Percentiles rank a stretch among this genome's conserved stretches.
phyloP scores from a whole-genome alignment of 805 yeast genomes.

The Citeromyces nyonsensis region DNA sequence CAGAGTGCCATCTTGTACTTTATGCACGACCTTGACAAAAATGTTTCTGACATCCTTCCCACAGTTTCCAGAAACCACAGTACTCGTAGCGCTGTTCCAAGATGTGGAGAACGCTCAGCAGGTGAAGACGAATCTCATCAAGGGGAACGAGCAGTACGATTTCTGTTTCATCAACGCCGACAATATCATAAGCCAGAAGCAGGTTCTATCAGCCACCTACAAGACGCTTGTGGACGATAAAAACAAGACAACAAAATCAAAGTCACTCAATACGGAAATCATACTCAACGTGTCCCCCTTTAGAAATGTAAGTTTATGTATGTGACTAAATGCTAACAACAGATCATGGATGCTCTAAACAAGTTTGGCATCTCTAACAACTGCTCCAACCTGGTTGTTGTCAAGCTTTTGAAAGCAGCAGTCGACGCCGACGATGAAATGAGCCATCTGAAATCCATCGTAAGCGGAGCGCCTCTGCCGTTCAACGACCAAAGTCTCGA shows the following conservation, averaged over 20 bases:
- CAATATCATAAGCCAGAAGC: conserved; percentile 44
- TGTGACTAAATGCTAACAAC: background rate
- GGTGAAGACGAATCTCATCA: conserved; percentile 27
- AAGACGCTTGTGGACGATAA: conserved; percentile 38
- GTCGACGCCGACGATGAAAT: conserved; percentile 6
- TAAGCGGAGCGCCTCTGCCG: conserved; percentile 18
- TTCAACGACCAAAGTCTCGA: conserved; percentile 16
- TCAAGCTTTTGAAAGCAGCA: conserved; percentile 26
- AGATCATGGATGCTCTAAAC: conserved; percentile 51
- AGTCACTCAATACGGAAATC: conserved; percentile 55
- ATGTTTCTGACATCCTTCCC: background rate
- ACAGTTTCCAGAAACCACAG: conserved; percentile 4
- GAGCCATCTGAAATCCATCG: conserved; percentile 7
- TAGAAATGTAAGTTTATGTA: conserved; percentile 29
- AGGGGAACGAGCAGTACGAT: conserved; percentile 31
- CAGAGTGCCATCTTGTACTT: no score
- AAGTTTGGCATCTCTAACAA: conserved; percentile 52
- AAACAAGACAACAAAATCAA: conserved; percentile 38
- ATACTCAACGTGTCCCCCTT: conserved; percentile 56
- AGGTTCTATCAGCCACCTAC: conserved; percentile 42
- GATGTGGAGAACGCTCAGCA: conserved; percentile 25
- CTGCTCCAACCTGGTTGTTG: conserved; percentile 26
- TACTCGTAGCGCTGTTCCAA: conserved; percentile 26
- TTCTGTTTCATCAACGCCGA: conserved; percentile 53
- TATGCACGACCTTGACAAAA: no score